Evolutionary conservation across 371 early-diverging fungal genomes (phyloP), one percentile per base, ranked within the genome.

Genomic region (Zopfochytrium polystomum): DNA sequence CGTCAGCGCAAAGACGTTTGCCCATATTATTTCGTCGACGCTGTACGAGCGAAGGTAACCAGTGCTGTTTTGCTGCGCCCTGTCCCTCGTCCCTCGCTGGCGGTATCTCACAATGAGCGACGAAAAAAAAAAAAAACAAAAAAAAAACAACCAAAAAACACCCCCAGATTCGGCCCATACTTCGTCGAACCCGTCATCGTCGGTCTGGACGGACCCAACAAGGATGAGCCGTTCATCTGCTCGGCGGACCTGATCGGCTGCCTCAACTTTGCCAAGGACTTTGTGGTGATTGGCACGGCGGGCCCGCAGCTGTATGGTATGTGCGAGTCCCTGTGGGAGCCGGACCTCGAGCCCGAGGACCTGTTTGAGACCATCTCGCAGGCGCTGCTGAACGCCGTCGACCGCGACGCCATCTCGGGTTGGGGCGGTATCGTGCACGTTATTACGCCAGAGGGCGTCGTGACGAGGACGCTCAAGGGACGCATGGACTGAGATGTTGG

Each of bases 391-490:
- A 96, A 90, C 75, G 95, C 99, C 27, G 90, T 97, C 43, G 99
- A 99, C 76, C 89, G 99, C 71, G 98, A 99, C 79, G 92, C 96
- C 31, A 72, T 97, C 53, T 89, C 90, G 65, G 99, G 99, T 57
- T 99, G 99, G 99, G 99, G 99, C 62, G 97, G 93, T 50, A 89
- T 93, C 50, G 96, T 98, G 32, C 88, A 93, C 72, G 74, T 96
- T 58, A 90, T 96, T 62, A 96, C 96, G 13, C 86, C 88, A 26
- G 90, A 90, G 4, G 79, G 81, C 61, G 82, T 95, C 58, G 91
- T 92, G 45, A 90, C 90, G 31, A 85, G 94, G 61, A 83, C 90
- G 13, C 82, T 97, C 49, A 91, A 89, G 75, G 76, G 84, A 48
- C 88, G 97, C 55, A 91, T 91, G 90, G 97, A 85, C 70, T 86